Evolutionary conservation across 1,284 basidiomycete species (phyloP).

Genomic region (Phellopilus nigrolimitatus): DNA sequence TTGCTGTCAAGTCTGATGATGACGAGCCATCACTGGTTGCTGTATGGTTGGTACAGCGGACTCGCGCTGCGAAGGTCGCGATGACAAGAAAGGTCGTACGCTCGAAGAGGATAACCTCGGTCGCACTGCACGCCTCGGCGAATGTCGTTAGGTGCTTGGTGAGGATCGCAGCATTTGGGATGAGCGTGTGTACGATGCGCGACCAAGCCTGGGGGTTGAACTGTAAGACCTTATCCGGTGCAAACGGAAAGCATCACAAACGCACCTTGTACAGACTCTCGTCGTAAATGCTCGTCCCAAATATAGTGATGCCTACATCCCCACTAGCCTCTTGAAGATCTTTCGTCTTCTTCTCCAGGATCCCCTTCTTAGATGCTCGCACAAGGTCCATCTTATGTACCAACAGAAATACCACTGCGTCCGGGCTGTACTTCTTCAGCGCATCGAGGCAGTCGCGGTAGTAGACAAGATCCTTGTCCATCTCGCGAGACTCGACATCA

Average conservation of each 20-base stretch:
- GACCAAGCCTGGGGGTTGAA: constrained; percentile 81
- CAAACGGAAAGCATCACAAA: constrained; percentile 6
- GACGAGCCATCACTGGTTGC: constrained; percentile 29
- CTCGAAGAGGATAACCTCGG: constrained; percentile 95
- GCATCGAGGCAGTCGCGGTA: constrained; percentile 84
- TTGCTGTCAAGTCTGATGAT: constrained; percentile 23
- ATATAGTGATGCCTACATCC: constrained; percentile 57
- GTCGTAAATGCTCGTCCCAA: constrained; percentile 98
- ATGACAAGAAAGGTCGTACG: constrained; percentile 97
- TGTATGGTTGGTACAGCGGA: too few species aligned
- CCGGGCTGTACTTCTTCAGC: constrained; percentile 69
- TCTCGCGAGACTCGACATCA: constrained; percentile 78
- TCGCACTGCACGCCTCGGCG: constrained; percentile 80
- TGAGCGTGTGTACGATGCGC: constrained; percentile 91
- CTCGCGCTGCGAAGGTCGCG: constrained; percentile 61
- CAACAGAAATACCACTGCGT: constrained; percentile 85
- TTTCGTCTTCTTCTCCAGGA: constrained; percentile 64
- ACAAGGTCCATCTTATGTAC: constrained; percentile 97
- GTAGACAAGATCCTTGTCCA: constrained; percentile 78
- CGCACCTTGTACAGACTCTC: constrained; percentile 92
- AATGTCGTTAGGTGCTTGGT: constrained; percentile 83
- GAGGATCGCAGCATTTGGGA: constrained; percentile 90
- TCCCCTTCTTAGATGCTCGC: constrained; percentile 49
- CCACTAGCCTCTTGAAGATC: constrained; percentile 67
- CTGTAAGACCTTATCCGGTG: constrained; percentile 1